phyloP scores from a whole-genome alignment of 768 basidiomycete genomes.

The Mycena leptocephala region DNA sequence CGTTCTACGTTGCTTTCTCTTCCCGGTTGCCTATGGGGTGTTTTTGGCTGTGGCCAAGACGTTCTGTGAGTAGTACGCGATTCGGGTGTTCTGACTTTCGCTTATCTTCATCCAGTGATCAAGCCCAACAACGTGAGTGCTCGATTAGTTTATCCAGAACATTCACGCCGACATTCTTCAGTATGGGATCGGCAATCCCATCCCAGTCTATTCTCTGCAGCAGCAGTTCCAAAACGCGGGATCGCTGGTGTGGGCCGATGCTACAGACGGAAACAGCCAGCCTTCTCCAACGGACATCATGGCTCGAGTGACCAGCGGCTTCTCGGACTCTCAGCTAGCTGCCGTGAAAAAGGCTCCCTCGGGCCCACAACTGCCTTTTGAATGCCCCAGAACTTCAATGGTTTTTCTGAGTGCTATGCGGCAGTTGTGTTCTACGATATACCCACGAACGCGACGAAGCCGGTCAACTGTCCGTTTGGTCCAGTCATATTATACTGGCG shows the following conservation, averaged over 20 bases:
- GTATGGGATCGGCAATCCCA: slow-evolving; percentile 77
- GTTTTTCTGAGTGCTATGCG: slow-evolving; percentile 80
- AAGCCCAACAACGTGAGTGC: slow-evolving; percentile 74
- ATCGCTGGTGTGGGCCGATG: slow-evolving; percentile 78
- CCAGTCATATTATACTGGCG: too few relatives aligned
- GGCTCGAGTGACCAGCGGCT: slow-evolving; percentile 67
- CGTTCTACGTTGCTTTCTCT: slow-evolving; percentile 71
- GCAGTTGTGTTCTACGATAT: slow-evolving; percentile 76
- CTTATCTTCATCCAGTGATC: slow-evolving; percentile 8
- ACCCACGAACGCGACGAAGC: slow-evolving; percentile 54
- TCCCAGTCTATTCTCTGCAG: slow-evolving; percentile 64
- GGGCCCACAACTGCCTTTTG: slow-evolving; percentile 64
- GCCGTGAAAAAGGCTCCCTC: slow-evolving; percentile 66
- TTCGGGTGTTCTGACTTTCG: neutral
- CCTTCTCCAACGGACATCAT: slow-evolving; percentile 77
- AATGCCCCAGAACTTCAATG: slow-evolving; percentile 85
- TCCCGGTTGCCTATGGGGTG: slow-evolving; percentile 77
- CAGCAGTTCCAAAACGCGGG: slow-evolving; percentile 69
- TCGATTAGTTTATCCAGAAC: neutral
- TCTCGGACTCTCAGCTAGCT: slow-evolving; percentile 62
- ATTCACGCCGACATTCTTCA: slow-evolving; percentile 40
- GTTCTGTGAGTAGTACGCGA: neutral
- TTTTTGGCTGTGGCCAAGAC: slow-evolving; percentile 76
- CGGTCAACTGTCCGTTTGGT: too few relatives aligned
- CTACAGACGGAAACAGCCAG: slow-evolving; percentile 68